A percentile compares a stretch with the other conserved stretches of the same genome.
phyloP scores from a whole-genome alignment of 1,139 yeast species.

The Kodamaea sp. region DNA sequence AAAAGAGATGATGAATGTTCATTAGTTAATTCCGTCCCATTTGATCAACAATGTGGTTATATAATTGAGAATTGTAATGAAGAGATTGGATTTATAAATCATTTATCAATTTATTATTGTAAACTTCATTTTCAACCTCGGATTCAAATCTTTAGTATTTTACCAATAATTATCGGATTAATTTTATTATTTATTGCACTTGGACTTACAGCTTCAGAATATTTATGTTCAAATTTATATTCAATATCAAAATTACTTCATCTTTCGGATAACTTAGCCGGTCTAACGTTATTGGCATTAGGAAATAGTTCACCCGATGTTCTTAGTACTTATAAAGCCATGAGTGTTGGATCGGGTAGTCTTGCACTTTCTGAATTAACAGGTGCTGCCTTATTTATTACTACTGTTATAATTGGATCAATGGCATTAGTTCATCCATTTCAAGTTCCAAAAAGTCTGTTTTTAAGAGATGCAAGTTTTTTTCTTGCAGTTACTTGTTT shows the following conservation, averaged over 20 bases:
- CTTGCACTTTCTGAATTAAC: slow-evolving; percentile 84
- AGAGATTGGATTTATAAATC: slow-evolving; percentile 19
- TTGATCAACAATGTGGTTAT: slow-evolving; percentile 42
- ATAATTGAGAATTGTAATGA: slow-evolving; percentile 38
- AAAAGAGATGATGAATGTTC: slow-evolving; percentile 5
- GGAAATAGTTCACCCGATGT: slow-evolving; percentile 95
- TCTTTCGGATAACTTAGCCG: slow-evolving; percentile 76
- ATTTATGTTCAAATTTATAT: slow-evolving; percentile 68
- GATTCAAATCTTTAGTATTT: slow-evolving; percentile 4
- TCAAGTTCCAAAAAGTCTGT: slow-evolving; percentile 46
- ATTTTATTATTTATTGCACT: slow-evolving; percentile 52
- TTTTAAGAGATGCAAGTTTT: slow-evolving; percentile 54
- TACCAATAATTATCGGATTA: slow-evolving; percentile 25
- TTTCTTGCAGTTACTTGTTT: slow-evolving; percentile 45
- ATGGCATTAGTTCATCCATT: slow-evolving; percentile 72
- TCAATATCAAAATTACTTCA: slow-evolving; percentile 57
- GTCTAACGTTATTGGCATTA: slow-evolving; percentile 80
- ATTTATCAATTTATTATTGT: slow-evolving; percentile 19
- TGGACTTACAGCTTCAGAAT: slow-evolving; percentile 75
- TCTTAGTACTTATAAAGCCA: slow-evolving; percentile 77
- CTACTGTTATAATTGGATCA: slow-evolving; percentile 70
- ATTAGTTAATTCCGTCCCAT: slow-evolving; percentile 19
- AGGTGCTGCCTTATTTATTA: slow-evolving; percentile 81
- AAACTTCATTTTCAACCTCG: slow-evolving; percentile 3
- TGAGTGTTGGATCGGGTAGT: slow-evolving; percentile 62